A percentile compares a stretch with the other conserved stretches of the same genome.
These are phyloP conservation scores for Carex myosuroides DNA, from an alignment of 176 grass and related monocot species.

Conservation along the genomic window DNA sequence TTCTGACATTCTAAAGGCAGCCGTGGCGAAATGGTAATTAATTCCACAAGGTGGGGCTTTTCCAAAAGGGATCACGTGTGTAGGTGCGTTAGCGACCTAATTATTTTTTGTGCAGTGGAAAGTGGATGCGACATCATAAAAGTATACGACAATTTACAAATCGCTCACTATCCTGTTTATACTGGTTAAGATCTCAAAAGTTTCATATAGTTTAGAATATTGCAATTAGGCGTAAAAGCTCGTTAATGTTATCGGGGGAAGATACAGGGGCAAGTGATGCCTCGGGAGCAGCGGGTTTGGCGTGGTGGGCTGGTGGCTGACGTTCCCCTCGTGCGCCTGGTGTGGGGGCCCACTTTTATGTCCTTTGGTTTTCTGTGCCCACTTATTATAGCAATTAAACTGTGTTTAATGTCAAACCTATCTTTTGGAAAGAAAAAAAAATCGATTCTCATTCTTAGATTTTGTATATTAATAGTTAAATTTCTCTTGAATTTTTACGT, in stretches of 20 bases:
- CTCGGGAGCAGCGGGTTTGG: conserved; percentile 13
- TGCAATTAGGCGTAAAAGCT: background rate
- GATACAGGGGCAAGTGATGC: background rate
- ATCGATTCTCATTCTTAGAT: too few relatives aligned
- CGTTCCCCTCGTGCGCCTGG: conserved; percentile 37
- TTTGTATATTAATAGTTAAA: too few relatives aligned
- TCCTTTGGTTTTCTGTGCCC: background rate
- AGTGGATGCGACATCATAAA: background rate
- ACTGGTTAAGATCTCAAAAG: background rate
- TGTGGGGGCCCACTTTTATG: background rate
- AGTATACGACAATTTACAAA: background rate
- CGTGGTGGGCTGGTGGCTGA: conserved; percentile 6
- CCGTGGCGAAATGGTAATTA: conserved; percentile 3
- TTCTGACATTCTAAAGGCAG: conserved; percentile 11
- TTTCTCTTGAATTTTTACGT: too few relatives aligned
- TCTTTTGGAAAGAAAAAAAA: too few relatives aligned
- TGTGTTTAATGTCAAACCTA: background rate
- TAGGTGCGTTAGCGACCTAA: conserved; percentile 18
- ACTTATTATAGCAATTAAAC: background rate
- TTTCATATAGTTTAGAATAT: background rate
- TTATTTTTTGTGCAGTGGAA: background rate
- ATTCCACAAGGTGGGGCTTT: background rate
- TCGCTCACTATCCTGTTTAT: background rate
- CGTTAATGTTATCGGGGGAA: background rate
- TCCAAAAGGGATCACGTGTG: conserved; percentile 6